A percentile compares a stretch with the other conserved stretches of the same genome.
Conservation (phyloP, 805 yeast species). For the Candida pseudoglaebosa region DNA sequence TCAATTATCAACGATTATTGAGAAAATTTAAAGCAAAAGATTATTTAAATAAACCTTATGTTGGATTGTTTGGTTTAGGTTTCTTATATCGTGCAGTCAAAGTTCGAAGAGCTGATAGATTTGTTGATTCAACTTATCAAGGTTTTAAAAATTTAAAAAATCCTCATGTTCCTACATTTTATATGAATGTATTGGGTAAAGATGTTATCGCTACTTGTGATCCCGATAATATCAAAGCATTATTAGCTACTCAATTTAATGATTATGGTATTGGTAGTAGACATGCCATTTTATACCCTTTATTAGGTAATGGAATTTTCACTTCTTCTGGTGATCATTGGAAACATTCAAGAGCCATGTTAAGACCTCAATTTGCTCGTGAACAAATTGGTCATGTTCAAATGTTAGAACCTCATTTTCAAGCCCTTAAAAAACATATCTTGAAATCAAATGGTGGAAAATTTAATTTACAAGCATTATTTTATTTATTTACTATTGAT, state of each 20-base stretch:
- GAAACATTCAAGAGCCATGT: conserved; percentile 33
- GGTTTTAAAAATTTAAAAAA: conserved; percentile 9
- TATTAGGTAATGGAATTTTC: conserved; percentile 37
- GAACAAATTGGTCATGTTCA: conserved; percentile 31
- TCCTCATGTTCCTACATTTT: conserved; percentile 8
- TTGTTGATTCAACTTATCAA: conserved; percentile 14
- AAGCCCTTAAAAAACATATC: conserved; percentile 20
- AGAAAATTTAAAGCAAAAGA: conserved; percentile 13
- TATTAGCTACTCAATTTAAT: conserved; percentile 31
- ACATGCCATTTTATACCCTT: conserved; percentile 25
- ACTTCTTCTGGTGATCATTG: conserved; percentile 35
- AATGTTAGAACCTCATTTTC: conserved; percentile 28
- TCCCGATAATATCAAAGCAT: conserved; percentile 33
- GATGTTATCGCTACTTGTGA: conserved; percentile 26
- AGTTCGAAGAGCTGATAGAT: conserved; percentile 14
- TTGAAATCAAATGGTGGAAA: conserved; percentile 15
- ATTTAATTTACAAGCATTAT: conserved; percentile 30
- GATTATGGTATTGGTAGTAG: conserved; percentile 32
- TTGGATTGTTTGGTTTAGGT: conserved; percentile 19
- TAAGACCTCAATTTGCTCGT: conserved; percentile 37
- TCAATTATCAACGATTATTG: conserved; percentile 1
- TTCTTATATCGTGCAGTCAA: conserved; percentile 9
- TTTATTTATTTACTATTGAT: conserved; percentile 34
- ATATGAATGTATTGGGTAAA: conserved; percentile 7
- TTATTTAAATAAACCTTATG: conserved; percentile 6